A percentile compares a stretch with the other conserved stretches of the same genome.
Conservation (phyloP, 2,329 filamentous ascomycete genomes). For the Claviceps sorghi region DNA sequence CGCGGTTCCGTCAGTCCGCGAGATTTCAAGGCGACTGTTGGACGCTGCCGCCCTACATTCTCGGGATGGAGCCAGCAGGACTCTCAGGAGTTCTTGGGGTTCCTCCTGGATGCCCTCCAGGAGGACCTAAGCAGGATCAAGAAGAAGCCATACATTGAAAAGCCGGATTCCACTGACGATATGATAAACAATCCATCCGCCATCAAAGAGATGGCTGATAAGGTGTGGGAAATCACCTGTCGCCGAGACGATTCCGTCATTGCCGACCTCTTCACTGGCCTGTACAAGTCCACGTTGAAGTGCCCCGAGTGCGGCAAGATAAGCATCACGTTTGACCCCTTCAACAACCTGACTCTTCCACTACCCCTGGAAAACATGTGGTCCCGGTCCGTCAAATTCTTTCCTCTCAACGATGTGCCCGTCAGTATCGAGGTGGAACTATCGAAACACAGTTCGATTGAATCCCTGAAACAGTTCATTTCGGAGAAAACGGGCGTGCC, state of each 20-base stretch:
- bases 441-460: slow-evolving; percentile 59
- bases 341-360: slow-evolving; percentile 85
- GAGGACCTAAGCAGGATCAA: slow-evolving; percentile 88
- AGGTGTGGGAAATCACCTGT: slow-evolving; percentile 85
- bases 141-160: slow-evolving; percentile 95
- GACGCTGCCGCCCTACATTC: slow-evolving; percentile 69
- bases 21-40: slow-evolving; percentile 70
- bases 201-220: slow-evolving; percentile 70
- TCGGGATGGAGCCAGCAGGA: slow-evolving; percentile 94
- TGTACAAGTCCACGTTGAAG: slow-evolving; percentile 95
- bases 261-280: slow-evolving; percentile 87
- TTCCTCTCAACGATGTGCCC: slow-evolving; percentile 58
- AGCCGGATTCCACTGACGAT: slow-evolving; percentile 92
- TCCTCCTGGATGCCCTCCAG: slow-evolving; percentile 83
- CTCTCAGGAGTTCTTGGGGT: slow-evolving; percentile 91
- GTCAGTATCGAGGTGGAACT: slow-evolving; percentile 65
- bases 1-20: slow-evolving; percentile 60
- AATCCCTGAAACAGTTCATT: slow-evolving; percentile 53
- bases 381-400: slow-evolving; percentile 59
- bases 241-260: slow-evolving; percentile 89
- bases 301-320: slow-evolving; percentile 87
- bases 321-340: slow-evolving; percentile 97
- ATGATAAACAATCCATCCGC: slow-evolving; percentile 74
- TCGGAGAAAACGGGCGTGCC: slow-evolving; percentile 53
- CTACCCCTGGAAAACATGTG: slow-evolving; percentile 77